Evolutionary conservation across 306 rosid genomes (phyloP).

Genomic region (Vachellia collinsii): DNA sequence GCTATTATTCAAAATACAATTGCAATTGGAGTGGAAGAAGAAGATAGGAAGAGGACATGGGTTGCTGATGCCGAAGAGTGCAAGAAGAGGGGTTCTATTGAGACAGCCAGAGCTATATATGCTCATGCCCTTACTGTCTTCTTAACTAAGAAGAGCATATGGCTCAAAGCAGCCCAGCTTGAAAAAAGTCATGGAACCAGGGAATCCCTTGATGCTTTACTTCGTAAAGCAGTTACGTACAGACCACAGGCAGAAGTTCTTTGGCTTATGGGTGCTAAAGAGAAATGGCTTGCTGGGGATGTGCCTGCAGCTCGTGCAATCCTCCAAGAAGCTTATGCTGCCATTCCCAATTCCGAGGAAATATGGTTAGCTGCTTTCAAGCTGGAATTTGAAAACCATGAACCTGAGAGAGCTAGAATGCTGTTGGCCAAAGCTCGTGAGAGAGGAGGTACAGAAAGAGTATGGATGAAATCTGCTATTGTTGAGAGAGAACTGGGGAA

Average conservation of each 20-base stretch:
- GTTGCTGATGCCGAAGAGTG: constrained; percentile 97
- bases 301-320: constrained; percentile 87
- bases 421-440: constrained; percentile 90
- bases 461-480: constrained; percentile 94
- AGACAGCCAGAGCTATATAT: constrained; percentile 89
- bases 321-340: constrained; percentile 93
- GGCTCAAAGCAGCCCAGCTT: constrained; percentile 95
- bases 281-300: constrained; percentile 98
- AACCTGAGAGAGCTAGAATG: constrained; percentile 95
- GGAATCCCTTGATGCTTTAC: constrained; percentile 89
- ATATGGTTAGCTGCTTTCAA: constrained; percentile 96
- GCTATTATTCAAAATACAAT: constrained; percentile 73
- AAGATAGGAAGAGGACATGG: constrained; percentile 96
- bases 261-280: constrained; percentile 99
- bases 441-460: constrained; percentile 89
- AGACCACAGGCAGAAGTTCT: constrained; percentile 94
- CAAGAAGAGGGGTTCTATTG: constrained; percentile 87
- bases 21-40: constrained; percentile 91
- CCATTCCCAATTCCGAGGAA: constrained; percentile 91
- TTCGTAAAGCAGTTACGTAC: constrained; percentile 81
- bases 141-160: constrained; percentile 89
- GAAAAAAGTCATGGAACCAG: constrained; percentile 91
- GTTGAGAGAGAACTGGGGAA: constrained; percentile 91
- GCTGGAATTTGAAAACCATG: constrained; percentile 90
- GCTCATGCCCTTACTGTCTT: constrained; percentile 80